Conservation (phyloP, 2,329 filamentous ascomycete genomes). For the Phialophora chinensis region DNA sequence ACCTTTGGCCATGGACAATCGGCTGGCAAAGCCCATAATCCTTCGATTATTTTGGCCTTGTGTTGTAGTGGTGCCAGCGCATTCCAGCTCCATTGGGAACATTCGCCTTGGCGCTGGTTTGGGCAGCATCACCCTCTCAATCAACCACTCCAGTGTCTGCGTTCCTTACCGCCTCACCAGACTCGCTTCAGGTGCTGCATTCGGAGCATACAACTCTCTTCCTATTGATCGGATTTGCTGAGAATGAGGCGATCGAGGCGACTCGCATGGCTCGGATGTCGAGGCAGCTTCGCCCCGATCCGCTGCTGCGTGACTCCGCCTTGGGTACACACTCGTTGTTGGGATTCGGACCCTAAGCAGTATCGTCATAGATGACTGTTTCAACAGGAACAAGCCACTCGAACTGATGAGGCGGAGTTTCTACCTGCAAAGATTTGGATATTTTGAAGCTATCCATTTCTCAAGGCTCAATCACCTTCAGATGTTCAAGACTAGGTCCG, state of each 20-base stretch:
- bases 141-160: conserved; percentile 24
- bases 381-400: conserved; percentile 9
- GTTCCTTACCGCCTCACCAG: conserved; percentile 20
- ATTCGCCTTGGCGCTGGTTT: conserved; percentile 28
- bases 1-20: conserved; percentile 6
- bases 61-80: conserved; percentile 31
- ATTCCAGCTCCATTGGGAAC: conserved; percentile 14
- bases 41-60: conserved; percentile 9
- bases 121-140: conserved; percentile 23
- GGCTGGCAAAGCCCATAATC: neutral
- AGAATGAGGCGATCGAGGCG: conserved; percentile 29
- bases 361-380: conserved; percentile 14
- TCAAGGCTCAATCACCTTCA: neutral
- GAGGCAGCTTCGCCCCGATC: conserved; percentile 26
- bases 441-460: neutral
- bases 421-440: neutral
- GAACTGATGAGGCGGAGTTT: conserved; percentile 10
- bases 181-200: conserved; percentile 8
- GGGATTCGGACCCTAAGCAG: conserved; percentile 5
- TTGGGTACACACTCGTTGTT: conserved; percentile 10
- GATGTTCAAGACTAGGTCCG: neutral
- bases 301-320: conserved; percentile 8
- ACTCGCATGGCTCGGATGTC: conserved; percentile 15
- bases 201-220: neutral
- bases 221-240: conserved; percentile 24